Evolutionary conservation across 306 rosid genomes (phyloP), one percentile per base, ranked within the genome.

Genomic region (Prunus mongolica): DNA sequence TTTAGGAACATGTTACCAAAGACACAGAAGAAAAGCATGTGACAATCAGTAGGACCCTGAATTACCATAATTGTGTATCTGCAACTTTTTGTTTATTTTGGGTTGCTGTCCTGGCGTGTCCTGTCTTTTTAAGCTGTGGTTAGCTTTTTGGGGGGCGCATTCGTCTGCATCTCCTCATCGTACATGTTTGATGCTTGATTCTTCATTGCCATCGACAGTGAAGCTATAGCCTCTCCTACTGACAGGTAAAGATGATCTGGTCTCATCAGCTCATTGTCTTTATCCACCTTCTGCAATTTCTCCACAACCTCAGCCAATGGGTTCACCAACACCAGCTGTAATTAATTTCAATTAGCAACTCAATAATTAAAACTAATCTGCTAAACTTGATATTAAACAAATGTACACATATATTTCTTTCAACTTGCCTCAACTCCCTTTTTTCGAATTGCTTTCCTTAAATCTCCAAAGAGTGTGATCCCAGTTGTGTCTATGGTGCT

Each of bases 401-500:
- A 60, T 60, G 34, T 24, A 60, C 34, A 5, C 41, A 14, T 13
- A 1, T 28, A 28, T 2, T 47, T 58, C 27, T 32, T 24, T 19
- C 30, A 58, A 74, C 87, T 86, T 84, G 70, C 99, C 96, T 87
- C 88, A 60, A 82, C 73, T 10, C 87, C 85, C 78, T 86, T 92
- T 62, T 83, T 83, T 81, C 76, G 75, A 83, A 92, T 54, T 71
- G 88, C 44, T 57, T 71, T 75, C 77, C 83, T 90, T 73, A 95
- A 79, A 52, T 88, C 97, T 78, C 76, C 82, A 78, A 92, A 84
- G 65, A 95, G 91, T 56, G 88, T 52, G 27, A 92, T 93, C 32
- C 97, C 98, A 14, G 97, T 95, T 55, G 97, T 92, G 87, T 95
- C 99, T 75, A 95, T 86, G 62, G 78, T 72, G 78, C 93, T 88